Percentiles rank a stretch among this genome's conserved stretches.
Evolutionary conservation across 225 moss, liverwort and hornwort species (phyloP).

Genomic region (Sphagnum contortum): DNA sequence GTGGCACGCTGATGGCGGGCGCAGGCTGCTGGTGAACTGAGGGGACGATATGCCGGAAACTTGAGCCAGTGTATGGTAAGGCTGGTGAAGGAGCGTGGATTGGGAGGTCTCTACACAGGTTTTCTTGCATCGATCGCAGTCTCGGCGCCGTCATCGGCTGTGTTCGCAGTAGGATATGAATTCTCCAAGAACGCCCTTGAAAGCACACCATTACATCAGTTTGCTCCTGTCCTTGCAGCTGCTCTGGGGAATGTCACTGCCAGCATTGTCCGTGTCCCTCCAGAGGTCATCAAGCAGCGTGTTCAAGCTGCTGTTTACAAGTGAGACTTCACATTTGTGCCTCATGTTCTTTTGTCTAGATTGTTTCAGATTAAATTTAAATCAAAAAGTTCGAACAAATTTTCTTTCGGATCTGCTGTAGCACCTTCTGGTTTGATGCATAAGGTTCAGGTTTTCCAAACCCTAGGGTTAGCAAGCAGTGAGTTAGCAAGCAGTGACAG

Average conservation of each 20-base stretch:
- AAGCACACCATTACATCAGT: conserved; percentile 24
- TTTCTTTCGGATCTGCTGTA: no score
- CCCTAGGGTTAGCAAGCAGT: no score
- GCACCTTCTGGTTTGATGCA: no score
- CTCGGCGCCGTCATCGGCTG: conserved; percentile 67
- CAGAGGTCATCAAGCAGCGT: conserved; percentile 77
- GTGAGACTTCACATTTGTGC: conserved; percentile 6
- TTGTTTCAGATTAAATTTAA: no score
- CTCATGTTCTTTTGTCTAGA: no score
- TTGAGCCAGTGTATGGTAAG: conserved; percentile 53
- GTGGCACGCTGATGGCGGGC: no score
- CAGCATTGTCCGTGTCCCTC: conserved; percentile 62
- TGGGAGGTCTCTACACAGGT: conserved; percentile 50
- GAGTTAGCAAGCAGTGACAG: no score
- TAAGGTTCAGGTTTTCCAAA: no score
- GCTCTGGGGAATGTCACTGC: conserved; percentile 43
- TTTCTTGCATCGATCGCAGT: conserved; percentile 64
- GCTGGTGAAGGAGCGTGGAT: conserved; percentile 42
- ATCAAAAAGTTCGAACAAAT: no score
- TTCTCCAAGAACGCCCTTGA: conserved; percentile 55
- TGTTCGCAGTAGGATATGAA: conserved; percentile 66
- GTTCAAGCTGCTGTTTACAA: conserved; percentile 59
- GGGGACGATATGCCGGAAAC: conserved; percentile 44
- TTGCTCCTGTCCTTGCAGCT: conserved; percentile 41
- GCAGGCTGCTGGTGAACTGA: conserved; percentile 54